phyloP scores from a whole-genome alignment of 1,139 yeast species.

The Wickerhamomyces sp. region DNA sequence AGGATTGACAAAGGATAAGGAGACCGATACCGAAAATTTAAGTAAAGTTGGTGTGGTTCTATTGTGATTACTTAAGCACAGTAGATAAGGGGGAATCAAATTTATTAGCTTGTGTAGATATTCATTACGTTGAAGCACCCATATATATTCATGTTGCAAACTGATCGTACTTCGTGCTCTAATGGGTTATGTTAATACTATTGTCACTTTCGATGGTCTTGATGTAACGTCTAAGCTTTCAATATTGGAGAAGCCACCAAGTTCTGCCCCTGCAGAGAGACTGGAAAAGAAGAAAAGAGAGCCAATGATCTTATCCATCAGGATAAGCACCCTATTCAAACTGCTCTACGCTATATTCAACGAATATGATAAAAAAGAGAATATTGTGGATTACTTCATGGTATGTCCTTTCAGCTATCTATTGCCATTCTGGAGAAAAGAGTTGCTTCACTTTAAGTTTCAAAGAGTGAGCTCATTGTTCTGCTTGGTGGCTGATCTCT shows the following conservation, averaged over 20 bases:
- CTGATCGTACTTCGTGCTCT: no score
- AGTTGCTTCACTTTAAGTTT: not conserved
- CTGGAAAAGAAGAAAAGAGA: not conserved
- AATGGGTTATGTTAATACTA: not conserved
- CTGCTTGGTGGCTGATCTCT: not conserved
- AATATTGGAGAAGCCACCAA: not conserved
- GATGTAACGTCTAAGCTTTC: not conserved
- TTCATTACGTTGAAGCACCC: no score
- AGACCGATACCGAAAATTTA: constrained; percentile 45
- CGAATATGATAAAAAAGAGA: not conserved
- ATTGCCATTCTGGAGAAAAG: not conserved
- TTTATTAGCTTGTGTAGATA: not conserved
- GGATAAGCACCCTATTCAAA: not conserved
- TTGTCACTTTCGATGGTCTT: not conserved
- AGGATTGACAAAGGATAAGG: constrained; percentile 60
- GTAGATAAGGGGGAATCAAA: not conserved
- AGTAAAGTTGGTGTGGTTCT: constrained; percentile 91
- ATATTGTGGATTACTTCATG: not conserved
- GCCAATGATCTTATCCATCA: not conserved
- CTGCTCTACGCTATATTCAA: not conserved
- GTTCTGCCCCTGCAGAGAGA: no score
- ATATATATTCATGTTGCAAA: no score
- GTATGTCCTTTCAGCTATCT: not conserved
- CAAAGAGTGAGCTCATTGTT: not conserved
- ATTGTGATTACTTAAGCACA: constrained; percentile 35